Evolutionary conservation across 306 rosid genomes (phyloP), one percentile per base, ranked within the genome.

Genomic region (Vigna trinervia): DNA sequence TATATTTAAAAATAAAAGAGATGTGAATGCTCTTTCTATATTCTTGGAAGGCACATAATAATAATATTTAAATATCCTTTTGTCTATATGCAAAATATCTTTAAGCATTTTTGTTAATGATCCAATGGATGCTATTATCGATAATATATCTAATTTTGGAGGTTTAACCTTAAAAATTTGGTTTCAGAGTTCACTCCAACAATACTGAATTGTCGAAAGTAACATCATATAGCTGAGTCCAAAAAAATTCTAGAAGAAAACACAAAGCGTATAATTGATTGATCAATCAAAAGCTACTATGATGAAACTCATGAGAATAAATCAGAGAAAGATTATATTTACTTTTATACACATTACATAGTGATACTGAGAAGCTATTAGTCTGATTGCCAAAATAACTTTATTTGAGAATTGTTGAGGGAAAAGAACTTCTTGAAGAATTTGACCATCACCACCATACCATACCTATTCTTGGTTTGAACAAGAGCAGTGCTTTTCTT

Each of bases 351-450:
- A 82, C 57, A 47, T 70, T 74, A 19, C 39, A 69, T 62, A 20
- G 15, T 26, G 26, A 69, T 23, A 60, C 68, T 28, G 45, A 71
- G 39, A 54, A 72, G 13, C 56, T 53, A 47, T 4, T 51, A 43
- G 20, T 45, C 48, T 52, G 66, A 15, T 38, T 19, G 58, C 46
- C 56, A 67, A 80, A 76, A 76, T 54, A 54, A 54, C 60, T 54
- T 54, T 2, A 54, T 1, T 17, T 54, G 60, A 69, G 81, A 78
- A 32, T 46, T 81, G 26, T 75, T 88, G 30, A 76, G 39, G 46
- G 79, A 76, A 75, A 86, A 81, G 28, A 89, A 62, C 60, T 85
- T 89, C 84, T 81, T 87, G n/a, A 89, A 65, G 30, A 81, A 86
- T 85, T 87, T 89, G 70, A 81, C 32, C 36, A 89, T 59, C 38